Percentiles rank a stretch among this genome's conserved stretches.
phyloP scores from a whole-genome alignment of 164 flowering plant species.

The grape (Vitis vinifera) region DNA sequence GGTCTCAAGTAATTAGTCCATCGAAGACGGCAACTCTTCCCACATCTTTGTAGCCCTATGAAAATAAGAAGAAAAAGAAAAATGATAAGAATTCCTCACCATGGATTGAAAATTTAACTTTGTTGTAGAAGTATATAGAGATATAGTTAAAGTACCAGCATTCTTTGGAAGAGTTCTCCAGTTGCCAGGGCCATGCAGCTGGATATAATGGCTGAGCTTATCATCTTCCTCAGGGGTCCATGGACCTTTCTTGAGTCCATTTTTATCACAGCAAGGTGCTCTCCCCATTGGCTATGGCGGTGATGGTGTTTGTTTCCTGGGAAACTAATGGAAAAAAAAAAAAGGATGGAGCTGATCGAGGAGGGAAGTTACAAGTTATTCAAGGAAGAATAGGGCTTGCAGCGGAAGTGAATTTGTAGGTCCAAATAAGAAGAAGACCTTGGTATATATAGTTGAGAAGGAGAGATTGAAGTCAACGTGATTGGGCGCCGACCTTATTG shows the following conservation, averaged over 20 bases:
- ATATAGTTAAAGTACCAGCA: conserved; percentile 28
- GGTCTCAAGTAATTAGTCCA: conserved; percentile 81
- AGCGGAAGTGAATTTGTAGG: not conserved
- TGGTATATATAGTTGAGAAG: conserved; percentile 24
- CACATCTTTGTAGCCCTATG: conserved; percentile 66
- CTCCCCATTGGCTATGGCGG: conserved; percentile 38
- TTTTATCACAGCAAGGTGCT: conserved; percentile 53
- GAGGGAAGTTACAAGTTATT: too few species aligned
- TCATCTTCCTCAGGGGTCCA: conserved; percentile 53
- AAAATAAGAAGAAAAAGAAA: not conserved
- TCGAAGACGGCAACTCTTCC: conserved; percentile 75
- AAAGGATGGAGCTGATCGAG: not conserved
- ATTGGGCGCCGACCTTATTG: conserved; percentile 49
- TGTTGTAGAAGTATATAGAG: not conserved
- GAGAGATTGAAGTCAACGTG: conserved; percentile 32
- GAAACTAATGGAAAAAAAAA: too few species aligned
- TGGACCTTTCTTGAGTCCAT: conserved; percentile 56
- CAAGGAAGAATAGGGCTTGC: not conserved
- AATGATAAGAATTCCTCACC: not conserved
- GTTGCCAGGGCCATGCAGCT: conserved; percentile 51
- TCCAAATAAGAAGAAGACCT: conserved; percentile 1
- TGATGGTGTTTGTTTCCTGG: not conserved
- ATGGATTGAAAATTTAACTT: not conserved
- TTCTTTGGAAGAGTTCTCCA: conserved; percentile 62
- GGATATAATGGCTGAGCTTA: conserved; percentile 38